Base-by-base conservation (phyloP, 2,329 filamentous ascomycete species). In the Ceratocystis smalleyi region DNA sequence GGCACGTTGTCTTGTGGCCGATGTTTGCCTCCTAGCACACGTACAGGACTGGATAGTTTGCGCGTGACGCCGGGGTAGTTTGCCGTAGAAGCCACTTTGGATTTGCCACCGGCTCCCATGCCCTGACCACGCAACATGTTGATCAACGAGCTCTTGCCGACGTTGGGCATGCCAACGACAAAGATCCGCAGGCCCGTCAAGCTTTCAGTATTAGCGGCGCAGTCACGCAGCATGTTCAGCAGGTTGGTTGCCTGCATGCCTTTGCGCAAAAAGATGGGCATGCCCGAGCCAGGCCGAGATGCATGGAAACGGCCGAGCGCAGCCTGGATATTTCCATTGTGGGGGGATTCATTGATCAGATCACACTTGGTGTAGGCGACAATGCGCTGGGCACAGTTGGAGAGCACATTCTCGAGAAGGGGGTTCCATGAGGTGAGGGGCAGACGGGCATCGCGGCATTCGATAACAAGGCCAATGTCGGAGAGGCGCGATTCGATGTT, bases 91-190 rank as follows among this genome's bases (percentile, higher is more conserved):
- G 91, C 89, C 0, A 85, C 91, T 72, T 92, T 95, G 32, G 73
- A 68, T 17, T 60, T 49, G 61, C 64, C 64, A 59, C 59, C 62
- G 43, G 35, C 10, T 12, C 61, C 68, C 69, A 89, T 81, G 49
- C 90, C 89, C 19, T 80, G 77, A 49, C 79, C 81, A 22, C 94
- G 86, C 60, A 97, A 80, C 17, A 85, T 83, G 73, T 99, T 99
- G 51, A 99, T 83, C n/a, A 99, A 79, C 1, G 91, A 91, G 59
- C 89, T 95, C 75, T 99, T 99, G 43, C 94, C 94, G 0, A 96
- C 89, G 72, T 99, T 99, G 43, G 94, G 94, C 91, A 99, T 96
- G 64, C 94, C 94, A 15, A 97, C 91, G 0, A 97, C 83, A 73
- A 99, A 82, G 65, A 91, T 83, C 60, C 91, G 83, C 69, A 90